Evolutionary conservation across 2,329 filamentous ascomycete genomes (phyloP).

Genomic region (Sodiomyces alkalinus): DNA sequence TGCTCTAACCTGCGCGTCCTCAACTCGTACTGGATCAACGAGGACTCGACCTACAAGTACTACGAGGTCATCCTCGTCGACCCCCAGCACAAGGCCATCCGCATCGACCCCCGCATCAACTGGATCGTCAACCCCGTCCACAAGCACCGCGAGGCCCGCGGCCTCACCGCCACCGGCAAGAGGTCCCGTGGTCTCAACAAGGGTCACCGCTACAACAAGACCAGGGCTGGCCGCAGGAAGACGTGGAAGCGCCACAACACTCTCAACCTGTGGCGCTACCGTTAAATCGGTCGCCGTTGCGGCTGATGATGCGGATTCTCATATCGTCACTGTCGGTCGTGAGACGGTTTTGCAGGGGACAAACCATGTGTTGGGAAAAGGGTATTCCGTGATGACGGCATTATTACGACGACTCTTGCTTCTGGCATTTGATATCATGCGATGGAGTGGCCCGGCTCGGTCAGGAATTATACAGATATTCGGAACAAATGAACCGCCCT

Average conservation of each 20-base stretch:
- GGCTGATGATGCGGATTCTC: slow-evolving; percentile 1
- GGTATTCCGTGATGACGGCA: slow-evolving; percentile 1
- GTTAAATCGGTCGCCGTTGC: slow-evolving; percentile 36
- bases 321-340: slow-evolving; percentile 1
- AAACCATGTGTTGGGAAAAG: slow-evolving; percentile 1
- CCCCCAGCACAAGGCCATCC: slow-evolving; percentile 99
- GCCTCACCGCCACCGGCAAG: slow-evolving; percentile 97
- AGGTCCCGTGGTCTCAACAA: slow-evolving; percentile 99
- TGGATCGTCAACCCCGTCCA: slow-evolving; percentile 99
- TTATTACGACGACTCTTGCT: slow-evolving; percentile 5
- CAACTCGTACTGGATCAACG: slow-evolving; percentile 99
- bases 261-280: slow-evolving; percentile 95
- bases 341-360: background rate
- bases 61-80: slow-evolving; percentile 99
- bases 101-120: slow-evolving; percentile 98
- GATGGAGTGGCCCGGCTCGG: slow-evolving; percentile 7
- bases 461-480: slow-evolving; percentile 1
- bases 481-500: slow-evolving; percentile 2
- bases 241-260: slow-evolving; percentile 99
- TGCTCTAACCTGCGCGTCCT: slow-evolving; percentile 98
- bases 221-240: slow-evolving; percentile 91
- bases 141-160: slow-evolving; percentile 99
- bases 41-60: slow-evolving; percentile 99
- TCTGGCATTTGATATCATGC: slow-evolving; percentile 7
- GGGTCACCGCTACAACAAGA: slow-evolving; percentile 99